A percentile compares a stretch with the other conserved stretches of the same genome.
Conservation (phyloP, 345 rosid genomes). For the Eucalyptus marginata region DNA sequence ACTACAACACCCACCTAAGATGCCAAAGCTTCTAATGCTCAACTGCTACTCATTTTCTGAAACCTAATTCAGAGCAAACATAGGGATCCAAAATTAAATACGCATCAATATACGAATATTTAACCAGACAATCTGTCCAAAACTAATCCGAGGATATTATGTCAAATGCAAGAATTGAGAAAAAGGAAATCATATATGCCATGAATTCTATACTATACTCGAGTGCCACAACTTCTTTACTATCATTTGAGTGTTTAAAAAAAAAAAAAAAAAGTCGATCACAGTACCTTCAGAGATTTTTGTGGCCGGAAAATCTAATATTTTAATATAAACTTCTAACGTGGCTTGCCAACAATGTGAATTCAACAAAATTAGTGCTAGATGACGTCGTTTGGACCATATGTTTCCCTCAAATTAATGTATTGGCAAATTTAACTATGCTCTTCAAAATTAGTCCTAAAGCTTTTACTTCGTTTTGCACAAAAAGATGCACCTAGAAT, state of each 20-base stretch:
- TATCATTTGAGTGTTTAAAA: background rate
- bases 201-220: no score
- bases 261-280: background rate
- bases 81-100: background rate
- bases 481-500: background rate
- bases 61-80: background rate
- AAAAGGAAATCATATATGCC: background rate
- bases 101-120: background rate
- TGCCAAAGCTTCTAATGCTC: background rate
- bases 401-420: background rate
- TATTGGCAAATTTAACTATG: no score
- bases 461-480: no score
- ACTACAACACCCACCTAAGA: background rate
- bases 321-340: background rate
- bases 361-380: background rate
- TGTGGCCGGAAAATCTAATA: background rate
- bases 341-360: background rate
- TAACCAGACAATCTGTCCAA: background rate
- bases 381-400: background rate
- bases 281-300: accelerated
- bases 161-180: background rate
- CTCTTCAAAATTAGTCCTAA: background rate
- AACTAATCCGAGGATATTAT: background rate
- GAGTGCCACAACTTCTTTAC: background rate
- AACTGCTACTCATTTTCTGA: background rate